Conservation (phyloP, 2,329 filamentous ascomycete species). For the Fusarium staphyleae region DNA sequence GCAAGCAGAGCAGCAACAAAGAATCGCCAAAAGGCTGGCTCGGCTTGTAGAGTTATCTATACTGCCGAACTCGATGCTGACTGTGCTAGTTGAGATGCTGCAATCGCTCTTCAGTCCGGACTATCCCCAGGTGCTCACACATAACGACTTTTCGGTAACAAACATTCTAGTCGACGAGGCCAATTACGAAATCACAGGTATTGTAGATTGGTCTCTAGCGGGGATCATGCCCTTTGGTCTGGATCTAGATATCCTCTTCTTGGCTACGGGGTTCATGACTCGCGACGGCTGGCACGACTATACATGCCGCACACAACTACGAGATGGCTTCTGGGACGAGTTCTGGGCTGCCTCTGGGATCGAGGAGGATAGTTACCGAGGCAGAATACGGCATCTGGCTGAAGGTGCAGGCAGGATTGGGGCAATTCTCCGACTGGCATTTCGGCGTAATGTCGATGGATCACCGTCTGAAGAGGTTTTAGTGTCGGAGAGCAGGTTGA, state of each 20-base stretch:
- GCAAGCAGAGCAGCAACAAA: conserved; percentile 19
- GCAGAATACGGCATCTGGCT: conserved; percentile 27
- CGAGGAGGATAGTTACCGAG: conserved; percentile 22
- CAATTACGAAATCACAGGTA: conserved; percentile 36
- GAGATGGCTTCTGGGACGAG: conserved; percentile 40
- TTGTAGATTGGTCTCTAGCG: conserved; percentile 44
- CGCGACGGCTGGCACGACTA: conserved; percentile 42
- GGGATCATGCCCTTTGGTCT: conserved; percentile 35
- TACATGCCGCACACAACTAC: conserved; percentile 28
- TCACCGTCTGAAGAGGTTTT: conserved; percentile 35
- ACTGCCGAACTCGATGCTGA: conserved; percentile 16
- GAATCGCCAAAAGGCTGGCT: conserved; percentile 30
- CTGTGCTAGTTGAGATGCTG: conserved; percentile 29
- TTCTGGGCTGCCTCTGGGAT: conserved; percentile 39
- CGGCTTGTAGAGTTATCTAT: conserved; percentile 18
- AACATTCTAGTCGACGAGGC: conserved; percentile 43
- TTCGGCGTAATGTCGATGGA: conserved; percentile 38
- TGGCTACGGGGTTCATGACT: conserved; percentile 40
- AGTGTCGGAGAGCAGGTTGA: conserved; percentile 16
- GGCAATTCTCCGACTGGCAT: conserved; percentile 40
- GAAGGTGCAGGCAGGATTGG: conserved; percentile 37
- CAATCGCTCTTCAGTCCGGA: conserved; percentile 37
- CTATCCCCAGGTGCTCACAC: conserved; percentile 42
- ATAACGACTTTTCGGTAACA: conserved; percentile 42
- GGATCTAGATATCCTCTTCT: conserved; percentile 36